These are phyloP conservation scores for Diaporthe eres DNA, from an alignment of 2,329 filamentous ascomycete species.

Conservation along the genomic window DNA sequence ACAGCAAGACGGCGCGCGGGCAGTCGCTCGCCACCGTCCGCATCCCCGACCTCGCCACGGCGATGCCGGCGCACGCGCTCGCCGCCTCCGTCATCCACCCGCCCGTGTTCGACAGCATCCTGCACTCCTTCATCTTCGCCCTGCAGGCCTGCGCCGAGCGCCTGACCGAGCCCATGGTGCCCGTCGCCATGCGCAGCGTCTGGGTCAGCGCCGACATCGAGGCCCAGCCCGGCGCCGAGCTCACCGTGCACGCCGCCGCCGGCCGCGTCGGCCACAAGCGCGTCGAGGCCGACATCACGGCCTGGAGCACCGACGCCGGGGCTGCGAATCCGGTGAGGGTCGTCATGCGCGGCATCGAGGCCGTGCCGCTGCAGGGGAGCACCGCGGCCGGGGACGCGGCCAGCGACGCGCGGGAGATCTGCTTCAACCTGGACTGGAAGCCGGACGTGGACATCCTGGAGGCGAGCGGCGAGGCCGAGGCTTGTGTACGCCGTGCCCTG, in stretches of 20 bases:
- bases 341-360: conserved; percentile 34
- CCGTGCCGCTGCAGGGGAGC: conserved; percentile 36
- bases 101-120: conserved; percentile 36
- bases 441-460: conserved; percentile 39
- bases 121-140: conserved; percentile 39
- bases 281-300: conserved; percentile 39
- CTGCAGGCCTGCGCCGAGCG: conserved; percentile 29
- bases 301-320: conserved; percentile 31
- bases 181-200: conserved; percentile 37
- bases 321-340: conserved; percentile 13
- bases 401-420: conserved; percentile 29
- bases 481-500: conserved; percentile 30
- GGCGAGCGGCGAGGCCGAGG: conserved; percentile 34
- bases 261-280: conserved; percentile 36
- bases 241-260: conserved; percentile 37
- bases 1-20: conserved; percentile 6
- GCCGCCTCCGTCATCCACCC: conserved; percentile 32
- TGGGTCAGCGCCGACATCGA: conserved; percentile 40
- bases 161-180: conserved; percentile 39
- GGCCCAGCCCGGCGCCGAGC: conserved; percentile 28
- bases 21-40: conserved; percentile 36
- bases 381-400: conserved; percentile 23
- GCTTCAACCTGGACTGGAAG: conserved; percentile 36
- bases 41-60: conserved; percentile 29
- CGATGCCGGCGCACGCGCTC: conserved; percentile 32